Base-by-base conservation (phyloP, 1,139 yeast species). In the Candida glucosophila region DNA sequence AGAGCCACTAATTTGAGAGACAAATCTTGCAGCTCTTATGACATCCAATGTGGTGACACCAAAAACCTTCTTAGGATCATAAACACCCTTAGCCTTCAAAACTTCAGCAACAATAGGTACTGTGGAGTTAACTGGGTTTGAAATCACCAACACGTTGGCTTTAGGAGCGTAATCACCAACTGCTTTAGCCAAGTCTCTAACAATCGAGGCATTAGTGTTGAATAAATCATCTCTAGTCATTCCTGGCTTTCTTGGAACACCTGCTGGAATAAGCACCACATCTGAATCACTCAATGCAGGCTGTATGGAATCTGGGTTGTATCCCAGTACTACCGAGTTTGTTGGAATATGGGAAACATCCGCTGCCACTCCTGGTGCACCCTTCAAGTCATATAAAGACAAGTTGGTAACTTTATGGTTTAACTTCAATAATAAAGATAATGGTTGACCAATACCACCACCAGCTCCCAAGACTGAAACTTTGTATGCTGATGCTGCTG, bases 211-310 rank as follows among this genome's bases (percentile, higher is more conserved):
- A 52, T 88, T 88, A 64, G 90, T 82, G 62, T 76, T 76, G 72
- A 88, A 85, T 52, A 88, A 71, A 52, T 88, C 96, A 54, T 88
- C 96, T 58, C 97, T 77, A 39, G 96, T 82, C 97, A 88, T 88
- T 42, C 96, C 96, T 31, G 96, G 96, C 66, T 88, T 88, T 66
- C 97, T 77, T 54, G 96, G 96, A 32, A 88, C 83, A 52, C 97
- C 96, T 26, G 96, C 96, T 36, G 96, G 95, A 52, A 88, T 81
- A 33, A 88, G 74, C 36, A 88, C 81, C 35, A 86, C 68, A 45
- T 80, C 81, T 15, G 93, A 66, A 26, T 75, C 80, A 27, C 67
- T 56, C 40, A 88, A 66, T 15, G 95, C 92, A 29, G 58, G 63
- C 37, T 67, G 63, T 35, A 74, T 67, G 36, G 49, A 46, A 28